A percentile compares a stretch with the other conserved stretches of the same genome.
Evolutionary conservation across 2,329 filamentous ascomycete species (phyloP).

Genomic region (Akanthomyces muscarius): DNA sequence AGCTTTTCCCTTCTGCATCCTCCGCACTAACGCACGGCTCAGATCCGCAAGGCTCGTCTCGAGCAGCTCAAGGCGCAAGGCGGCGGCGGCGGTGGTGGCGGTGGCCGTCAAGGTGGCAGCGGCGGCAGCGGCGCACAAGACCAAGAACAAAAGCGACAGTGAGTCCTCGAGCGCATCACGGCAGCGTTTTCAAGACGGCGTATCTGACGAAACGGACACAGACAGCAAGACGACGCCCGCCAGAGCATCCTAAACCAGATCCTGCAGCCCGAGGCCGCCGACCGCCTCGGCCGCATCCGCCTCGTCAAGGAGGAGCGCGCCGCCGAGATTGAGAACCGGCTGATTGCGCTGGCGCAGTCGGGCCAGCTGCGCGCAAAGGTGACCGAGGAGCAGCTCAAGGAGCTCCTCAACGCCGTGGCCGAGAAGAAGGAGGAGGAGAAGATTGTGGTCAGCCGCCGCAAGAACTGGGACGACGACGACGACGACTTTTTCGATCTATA

Average conservation of each 20-base stretch:
- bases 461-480: conserved; percentile 82
- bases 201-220: conserved; percentile 22
- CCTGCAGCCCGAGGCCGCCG: conserved; percentile 87
- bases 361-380: conserved; percentile 86
- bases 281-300: conserved; percentile 88
- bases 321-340: conserved; percentile 82
- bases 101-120: conserved; percentile 30
- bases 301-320: conserved; percentile 93
- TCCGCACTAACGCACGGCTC: conserved; percentile 10
- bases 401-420: conserved; percentile 77
- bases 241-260: conserved; percentile 82
- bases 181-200: too few species aligned
- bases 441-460: conserved; percentile 80
- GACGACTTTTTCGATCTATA: conserved; percentile 67
- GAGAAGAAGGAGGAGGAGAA: conserved; percentile 76
- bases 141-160: conserved; percentile 58
- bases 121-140: conserved; percentile 36
- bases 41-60: conserved; percentile 90
- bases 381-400: conserved; percentile 89
- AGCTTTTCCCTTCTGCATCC: neutral
- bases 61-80: conserved; percentile 83
- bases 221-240: conserved; percentile 63
- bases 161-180: conserved; percentile 14
- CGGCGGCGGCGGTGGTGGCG: conserved; percentile 45
- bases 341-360: conserved; percentile 85